Conservation (phyloP, 176 grass and related monocot species). For the Poa pratensis region DNA sequence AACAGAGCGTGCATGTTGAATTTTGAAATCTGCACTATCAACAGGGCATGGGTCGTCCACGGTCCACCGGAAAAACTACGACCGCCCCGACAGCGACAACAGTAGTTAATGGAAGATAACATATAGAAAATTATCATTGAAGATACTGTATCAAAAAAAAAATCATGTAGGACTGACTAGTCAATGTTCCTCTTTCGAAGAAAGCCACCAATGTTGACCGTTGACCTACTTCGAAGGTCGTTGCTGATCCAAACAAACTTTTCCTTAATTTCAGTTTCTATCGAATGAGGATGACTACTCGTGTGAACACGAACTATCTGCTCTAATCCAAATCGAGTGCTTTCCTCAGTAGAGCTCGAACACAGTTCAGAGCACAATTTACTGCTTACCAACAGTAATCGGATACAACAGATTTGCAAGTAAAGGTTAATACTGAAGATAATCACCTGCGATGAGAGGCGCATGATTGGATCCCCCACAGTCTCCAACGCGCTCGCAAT, state of each 20-base stretch:
- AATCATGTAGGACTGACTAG: neutral
- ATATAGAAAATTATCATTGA: neutral
- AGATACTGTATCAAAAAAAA: neutral
- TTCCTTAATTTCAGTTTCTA: neutral
- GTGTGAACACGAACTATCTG: neutral
- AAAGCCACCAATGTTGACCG: conserved; percentile 32
- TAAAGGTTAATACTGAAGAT: neutral
- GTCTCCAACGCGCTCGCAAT: conserved; percentile 35
- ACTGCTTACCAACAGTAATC: neutral
- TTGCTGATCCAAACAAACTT: neutral
- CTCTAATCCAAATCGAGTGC: neutral
- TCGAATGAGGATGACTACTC: neutral
- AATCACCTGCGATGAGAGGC: conserved; percentile 67
- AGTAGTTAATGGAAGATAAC: neutral
- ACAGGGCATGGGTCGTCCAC: too few relatives aligned
- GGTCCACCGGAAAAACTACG: neutral
- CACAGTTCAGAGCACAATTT: neutral
- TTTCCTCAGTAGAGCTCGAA: neutral
- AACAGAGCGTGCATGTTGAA: neutral
- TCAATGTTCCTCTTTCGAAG: neutral
- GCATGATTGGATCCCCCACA: conserved; percentile 57
- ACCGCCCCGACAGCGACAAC: neutral
- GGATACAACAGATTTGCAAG: neutral
- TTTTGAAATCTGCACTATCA: too few relatives aligned
- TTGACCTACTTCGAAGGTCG: neutral